Evolutionary conservation across 2,329 filamentous ascomycete species (phyloP), one percentile per base, ranked within the genome.

Genomic region (Colletotrichum horii): DNA sequence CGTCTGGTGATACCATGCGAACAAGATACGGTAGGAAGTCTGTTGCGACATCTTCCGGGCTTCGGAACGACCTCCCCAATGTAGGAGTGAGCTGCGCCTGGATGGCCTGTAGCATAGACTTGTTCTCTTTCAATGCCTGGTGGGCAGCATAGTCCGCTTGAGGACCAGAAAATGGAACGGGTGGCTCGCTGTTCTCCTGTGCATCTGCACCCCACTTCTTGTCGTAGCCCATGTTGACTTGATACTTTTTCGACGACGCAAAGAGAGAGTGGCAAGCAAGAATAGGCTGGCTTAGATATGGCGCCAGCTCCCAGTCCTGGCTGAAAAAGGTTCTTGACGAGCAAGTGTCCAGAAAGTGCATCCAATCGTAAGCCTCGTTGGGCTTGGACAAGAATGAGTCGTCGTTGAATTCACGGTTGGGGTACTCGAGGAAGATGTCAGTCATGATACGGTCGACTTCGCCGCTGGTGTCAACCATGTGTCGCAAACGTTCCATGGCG

Each of bases 221-320:
- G 65, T 90, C 87, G 72, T 86, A 87, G 43, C 82, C 83, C 64
- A 83, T 75, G 74, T 82, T 84, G 65, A 83, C 80, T 77, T 84
- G 81, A 80, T 88, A 88, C 71, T 89, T 89, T 43, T 89, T 89
- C 30, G 93, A 91, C 1, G 94, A 94, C 5, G 96, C 95, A 81
- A 99, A 99, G 15, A 99, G 90, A 81, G 95, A 89, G 82, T 99
- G 97, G 81, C 98, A 98, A 5, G 95, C 97, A 3, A 98, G 90
- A 19, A 97, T 91, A 0, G 96, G 93, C 79, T 97, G 94, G 80
- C 93, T 95, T 65, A 98, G 90, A 83, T 99, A 99, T 0, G 95
- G 93, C 1, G 91, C 91, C 19, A 99, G 87, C 83, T 99, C 97
- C 94, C 97, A 99, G 71, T 98, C 96, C 83, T 98, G 96, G 75